Evolutionary conservation across 768 basidiomycete species (phyloP), one percentile per base, ranked within the genome.

Genomic region (Aureoboletus auriporus): DNA sequence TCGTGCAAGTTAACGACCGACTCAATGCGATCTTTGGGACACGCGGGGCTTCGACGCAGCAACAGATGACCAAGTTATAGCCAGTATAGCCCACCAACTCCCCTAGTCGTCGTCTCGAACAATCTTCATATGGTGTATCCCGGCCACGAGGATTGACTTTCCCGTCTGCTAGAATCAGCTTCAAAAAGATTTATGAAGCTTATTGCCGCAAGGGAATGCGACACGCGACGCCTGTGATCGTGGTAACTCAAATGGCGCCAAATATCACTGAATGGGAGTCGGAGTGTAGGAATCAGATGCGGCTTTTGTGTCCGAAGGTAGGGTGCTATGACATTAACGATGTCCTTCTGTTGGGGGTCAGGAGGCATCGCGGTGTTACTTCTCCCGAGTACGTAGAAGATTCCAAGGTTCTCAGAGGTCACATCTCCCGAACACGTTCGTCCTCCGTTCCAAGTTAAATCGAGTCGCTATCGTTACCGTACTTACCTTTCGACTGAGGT

Each of bases 361-460:
- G 44, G 44, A 39, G 14, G 23, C 30, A 46, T 26, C 20, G 38
- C 5, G n/a, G 30, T 6, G 5, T 8, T 11, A 33, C n/a, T n/a
- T 46, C 29, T 4, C 10, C 38, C 16, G 45, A 46, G 8, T 40
- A 46, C n/a, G 16, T 27, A 26, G 29, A 39, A 16, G 38, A 46
- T 39, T 31, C 45, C 20, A 33, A 27, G 2, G 23, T 38, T n/a
- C 33, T 40, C 14, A 31, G 46, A 39, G 10, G 34, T 34, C 39
- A 26, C 49, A 54, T 50, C 38, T n/a, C 35, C 39, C 47, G 10
- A n/a, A 39, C 20, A 26, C 33, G 35, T 31, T 27, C 20, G 30
- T 42, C 20, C 20, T 23, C 20, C 20, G 4, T 23, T 23, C 20
- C 4, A 23, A 23, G 20, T 23, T 4, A 4, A 23, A 23, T 23